Evolutionary conservation across 1,284 basidiomycete genomes (phyloP), one percentile per base, ranked within the genome.

Genomic region (Sporisorium iseilematis-ciliati): DNA sequence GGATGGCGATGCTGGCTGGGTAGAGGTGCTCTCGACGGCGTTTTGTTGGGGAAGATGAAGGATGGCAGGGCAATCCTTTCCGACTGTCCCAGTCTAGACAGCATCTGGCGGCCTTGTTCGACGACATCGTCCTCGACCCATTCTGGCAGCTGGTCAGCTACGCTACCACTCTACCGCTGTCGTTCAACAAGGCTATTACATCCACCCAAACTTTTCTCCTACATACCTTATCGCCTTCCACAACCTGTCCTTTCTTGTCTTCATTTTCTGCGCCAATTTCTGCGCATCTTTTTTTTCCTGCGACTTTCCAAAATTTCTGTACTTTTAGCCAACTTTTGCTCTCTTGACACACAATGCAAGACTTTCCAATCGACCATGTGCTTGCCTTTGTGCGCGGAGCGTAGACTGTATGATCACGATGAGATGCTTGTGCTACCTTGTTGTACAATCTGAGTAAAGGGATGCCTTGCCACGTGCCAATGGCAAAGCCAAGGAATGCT

Each of bases 271-370:
- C 29, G 29, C 29, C 29, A 29, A 29, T 43, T 31, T 53, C 14
- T 43, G 5, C 48, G 40, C 43, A 41, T 26, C 31, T 31, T 55
- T 23, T 50, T 57, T 50, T 42, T 48, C 35, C 31, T 45, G 48
- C 21, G 20, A 21, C 20, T 43, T 49, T n/a, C 38, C 16, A 59
- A 42, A 26, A 7, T 45, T 29, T 25, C 12, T 57, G 49, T 56
- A 62, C 65, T 57, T 53, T 54, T 57, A 62, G 65, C 43, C 52
- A 49, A 35, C 10, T n/a, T 57, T 11, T 26, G 11, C 14, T 38
- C 18, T 49, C n/a, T 20, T 8, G 48, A 49, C 48, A 49, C 42
- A 31, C 6, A 29, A 48, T 8, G 25, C 16, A 29, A 38, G 35
- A 38, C 35, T 38, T 38, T 38, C 7, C 26, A 16, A 29, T 46